These are phyloP conservation scores for Porphyridium purpureum DNA, from an alignment of 23 red algal genomes.

Conservation along the genomic window DNA sequence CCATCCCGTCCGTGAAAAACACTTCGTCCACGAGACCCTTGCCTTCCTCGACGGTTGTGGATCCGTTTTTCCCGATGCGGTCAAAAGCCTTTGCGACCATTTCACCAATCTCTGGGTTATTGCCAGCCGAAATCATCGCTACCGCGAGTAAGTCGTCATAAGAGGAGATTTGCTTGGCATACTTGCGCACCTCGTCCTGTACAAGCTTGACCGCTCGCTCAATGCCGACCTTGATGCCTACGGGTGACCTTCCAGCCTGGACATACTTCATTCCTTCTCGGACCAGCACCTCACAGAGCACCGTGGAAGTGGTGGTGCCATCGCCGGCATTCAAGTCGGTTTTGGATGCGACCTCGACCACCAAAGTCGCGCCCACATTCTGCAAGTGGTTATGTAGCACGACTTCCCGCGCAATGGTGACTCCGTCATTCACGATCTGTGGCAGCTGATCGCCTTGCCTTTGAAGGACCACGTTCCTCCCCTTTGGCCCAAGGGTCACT, in stretches of 20 bases:
- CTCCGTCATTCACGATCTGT: neutral
- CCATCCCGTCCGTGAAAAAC: neutral
- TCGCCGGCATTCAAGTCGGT: neutral
- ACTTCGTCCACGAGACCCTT: neutral
- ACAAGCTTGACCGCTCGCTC: constrained; percentile 54
- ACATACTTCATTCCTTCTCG: neutral
- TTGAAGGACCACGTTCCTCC: neutral
- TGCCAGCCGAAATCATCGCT: neutral
- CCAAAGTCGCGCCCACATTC: neutral
- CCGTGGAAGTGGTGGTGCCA: neutral
- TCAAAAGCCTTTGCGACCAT: neutral
- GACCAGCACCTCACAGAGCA: neutral
- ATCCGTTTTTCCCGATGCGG: neutral
- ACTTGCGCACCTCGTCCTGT: constrained; percentile 22
- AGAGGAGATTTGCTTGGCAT: neutral
- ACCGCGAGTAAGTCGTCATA: neutral
- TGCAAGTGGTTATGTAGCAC: neutral
- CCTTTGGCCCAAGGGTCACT: neutral
- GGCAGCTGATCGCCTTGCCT: neutral
- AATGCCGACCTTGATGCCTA: neutral
- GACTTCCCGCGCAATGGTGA: neutral
- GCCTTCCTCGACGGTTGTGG: neutral
- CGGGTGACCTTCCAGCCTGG: neutral
- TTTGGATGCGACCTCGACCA: neutral
- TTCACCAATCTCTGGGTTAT: neutral